phyloP scores from a whole-genome alignment of 2,329 filamentous ascomycete species.

The Cylindrodendrum hubeiense region DNA sequence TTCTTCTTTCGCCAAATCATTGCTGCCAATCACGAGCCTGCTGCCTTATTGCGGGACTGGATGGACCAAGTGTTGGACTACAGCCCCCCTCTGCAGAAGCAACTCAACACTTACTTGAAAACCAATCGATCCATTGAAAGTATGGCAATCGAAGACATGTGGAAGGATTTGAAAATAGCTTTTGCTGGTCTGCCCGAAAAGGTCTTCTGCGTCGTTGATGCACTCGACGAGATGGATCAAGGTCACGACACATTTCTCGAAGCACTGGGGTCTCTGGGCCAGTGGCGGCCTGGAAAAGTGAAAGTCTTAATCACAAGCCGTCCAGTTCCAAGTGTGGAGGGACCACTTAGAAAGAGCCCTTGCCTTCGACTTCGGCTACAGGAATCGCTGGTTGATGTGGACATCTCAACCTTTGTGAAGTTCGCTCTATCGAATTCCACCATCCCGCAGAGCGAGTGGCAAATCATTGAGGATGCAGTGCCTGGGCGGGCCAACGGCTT shows the following conservation, averaged over 20 bases:
- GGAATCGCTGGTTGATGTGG: slow-evolving; percentile 50
- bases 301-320: slow-evolving; percentile 61
- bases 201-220: slow-evolving; percentile 57
- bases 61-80: slow-evolving; percentile 47
- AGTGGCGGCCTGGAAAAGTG: slow-evolving; percentile 46
- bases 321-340: slow-evolving; percentile 48
- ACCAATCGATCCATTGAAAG: neutral
- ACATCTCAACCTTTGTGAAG: slow-evolving; percentile 55
- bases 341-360: slow-evolving; percentile 40
- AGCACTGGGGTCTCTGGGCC: slow-evolving; percentile 48
- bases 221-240: slow-evolving; percentile 62
- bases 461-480: slow-evolving; percentile 16
- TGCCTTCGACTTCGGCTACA: slow-evolving; percentile 54
- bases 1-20: slow-evolving; percentile 57
- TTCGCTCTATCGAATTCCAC: slow-evolving; percentile 27
- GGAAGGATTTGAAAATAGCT: slow-evolving; percentile 44
- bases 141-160: slow-evolving; percentile 41
- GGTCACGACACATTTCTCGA: slow-evolving; percentile 49
- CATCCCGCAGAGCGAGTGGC: slow-evolving; percentile 34
- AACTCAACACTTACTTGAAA: slow-evolving; percentile 33
- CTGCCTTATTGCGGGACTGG: slow-evolving; percentile 50
- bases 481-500: slow-evolving; percentile 24
- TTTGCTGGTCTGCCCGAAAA: slow-evolving; percentile 33
- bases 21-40: slow-evolving; percentile 49
- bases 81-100: slow-evolving; percentile 46